Conservation (phyloP, 73 alveolate species). For the Paramecium sonneborni region DNA sequence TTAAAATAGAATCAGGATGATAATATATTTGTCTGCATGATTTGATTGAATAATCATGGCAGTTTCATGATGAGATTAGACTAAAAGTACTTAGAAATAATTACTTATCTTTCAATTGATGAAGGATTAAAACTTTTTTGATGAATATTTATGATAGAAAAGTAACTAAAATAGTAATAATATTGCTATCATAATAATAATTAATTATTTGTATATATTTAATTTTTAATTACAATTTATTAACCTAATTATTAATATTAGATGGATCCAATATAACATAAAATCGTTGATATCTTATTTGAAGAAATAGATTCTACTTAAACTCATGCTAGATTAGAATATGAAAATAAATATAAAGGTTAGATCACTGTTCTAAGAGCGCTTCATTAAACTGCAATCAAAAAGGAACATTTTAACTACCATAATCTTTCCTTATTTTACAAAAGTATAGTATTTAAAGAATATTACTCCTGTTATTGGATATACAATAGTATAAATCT, state of each 20-base stretch:
- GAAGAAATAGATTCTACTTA: no score
- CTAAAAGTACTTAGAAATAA: not conserved
- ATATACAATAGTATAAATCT: not conserved
- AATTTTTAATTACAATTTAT: no score
- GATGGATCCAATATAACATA: no score
- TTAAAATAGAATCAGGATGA: slow-evolving; percentile 32
- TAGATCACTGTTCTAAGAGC: not conserved
- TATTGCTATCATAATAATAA: no score
- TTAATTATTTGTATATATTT: no score
- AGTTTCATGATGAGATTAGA: not conserved
- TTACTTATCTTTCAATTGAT: not conserved
- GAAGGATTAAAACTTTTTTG: not conserved
- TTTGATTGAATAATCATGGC: not conserved
- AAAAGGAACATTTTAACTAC: not conserved
- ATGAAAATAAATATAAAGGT: not conserved
- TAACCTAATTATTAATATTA: no score
- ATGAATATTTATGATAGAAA: no score
- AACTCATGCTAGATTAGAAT: not conserved
- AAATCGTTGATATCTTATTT: no score
- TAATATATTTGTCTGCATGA: not conserved
- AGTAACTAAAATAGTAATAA: no score
- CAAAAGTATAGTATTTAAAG: not conserved
- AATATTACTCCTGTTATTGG: not conserved
- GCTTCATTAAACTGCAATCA: not conserved
- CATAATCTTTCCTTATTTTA: not conserved